Conservation (phyloP, 179 eudicot genomes). For the Carnegiea gigantea region DNA sequence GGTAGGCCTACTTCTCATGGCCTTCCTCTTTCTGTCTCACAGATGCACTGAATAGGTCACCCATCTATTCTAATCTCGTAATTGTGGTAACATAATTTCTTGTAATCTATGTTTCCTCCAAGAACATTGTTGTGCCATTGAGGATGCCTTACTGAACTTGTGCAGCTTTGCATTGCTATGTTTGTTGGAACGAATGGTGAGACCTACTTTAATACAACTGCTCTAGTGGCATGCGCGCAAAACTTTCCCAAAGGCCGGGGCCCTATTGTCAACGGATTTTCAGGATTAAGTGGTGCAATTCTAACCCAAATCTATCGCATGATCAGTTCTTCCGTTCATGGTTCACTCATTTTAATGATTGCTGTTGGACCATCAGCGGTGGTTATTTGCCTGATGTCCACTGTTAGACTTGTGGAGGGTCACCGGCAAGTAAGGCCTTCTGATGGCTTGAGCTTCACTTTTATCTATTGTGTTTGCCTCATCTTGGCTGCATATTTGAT, state of each 20-base stretch:
- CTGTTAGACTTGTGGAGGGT: slow-evolving; percentile 31
- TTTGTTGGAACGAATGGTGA: slow-evolving; percentile 40
- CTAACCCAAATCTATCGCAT: slow-evolving; percentile 31
- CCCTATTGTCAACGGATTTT: slow-evolving; percentile 39
- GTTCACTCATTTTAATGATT: slow-evolving; percentile 32
- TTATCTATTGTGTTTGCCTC: slow-evolving; percentile 34
- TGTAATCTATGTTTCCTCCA: background rate
- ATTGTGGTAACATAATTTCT: background rate
- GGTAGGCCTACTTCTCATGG: too few relatives aligned
- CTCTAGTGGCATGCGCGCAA: slow-evolving; percentile 37
- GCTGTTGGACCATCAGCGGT: slow-evolving; percentile 28
- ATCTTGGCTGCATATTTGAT: slow-evolving; percentile 38
- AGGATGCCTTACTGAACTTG: background rate
- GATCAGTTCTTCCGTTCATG: slow-evolving; percentile 23
- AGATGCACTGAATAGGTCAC: too few relatives aligned
- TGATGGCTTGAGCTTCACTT: slow-evolving; percentile 34
- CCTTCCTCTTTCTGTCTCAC: too few relatives aligned
- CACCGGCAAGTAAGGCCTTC: slow-evolving; percentile 32
- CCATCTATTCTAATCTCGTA: background rate
- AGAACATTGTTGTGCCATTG: background rate
- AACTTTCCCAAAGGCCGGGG: slow-evolving; percentile 42
- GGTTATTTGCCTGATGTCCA: slow-evolving; percentile 36
- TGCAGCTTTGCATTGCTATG: slow-evolving; percentile 41
- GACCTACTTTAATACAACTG: slow-evolving; percentile 37
- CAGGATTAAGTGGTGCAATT: slow-evolving; percentile 46